These are phyloP conservation scores for Trichoderma simmonsii DNA, from an alignment of 2,329 filamentous ascomycete genomes.

Conservation along the genomic window DNA sequence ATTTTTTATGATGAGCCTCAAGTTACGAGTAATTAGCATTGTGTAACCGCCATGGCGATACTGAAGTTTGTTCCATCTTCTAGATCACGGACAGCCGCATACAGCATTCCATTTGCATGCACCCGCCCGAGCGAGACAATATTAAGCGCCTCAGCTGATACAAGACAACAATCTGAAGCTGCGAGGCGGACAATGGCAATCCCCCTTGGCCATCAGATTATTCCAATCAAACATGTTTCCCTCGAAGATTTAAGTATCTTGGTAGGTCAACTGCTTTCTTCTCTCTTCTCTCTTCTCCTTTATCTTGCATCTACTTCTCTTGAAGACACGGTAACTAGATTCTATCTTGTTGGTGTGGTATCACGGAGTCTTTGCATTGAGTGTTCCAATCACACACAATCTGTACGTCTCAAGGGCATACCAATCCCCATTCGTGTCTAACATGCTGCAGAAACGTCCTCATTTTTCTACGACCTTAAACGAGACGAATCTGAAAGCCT, in stretches of 20 bases:
- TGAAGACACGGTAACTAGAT: background rate
- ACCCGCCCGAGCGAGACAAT: conserved; percentile 1
- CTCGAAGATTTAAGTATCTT: background rate
- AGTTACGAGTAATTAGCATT: background rate
- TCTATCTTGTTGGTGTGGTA: background rate
- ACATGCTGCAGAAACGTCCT: background rate
- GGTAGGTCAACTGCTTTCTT: background rate
- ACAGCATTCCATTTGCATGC: background rate
- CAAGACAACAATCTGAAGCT: background rate
- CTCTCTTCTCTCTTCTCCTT: background rate
- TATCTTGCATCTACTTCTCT: background rate
- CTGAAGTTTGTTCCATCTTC: background rate
- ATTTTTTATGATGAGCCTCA: background rate
- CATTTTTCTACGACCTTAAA: background rate
- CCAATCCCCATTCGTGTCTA: background rate
- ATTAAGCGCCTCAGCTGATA: background rate
- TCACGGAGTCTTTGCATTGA: background rate
- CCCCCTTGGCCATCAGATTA: background rate
- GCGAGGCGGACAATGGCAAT: background rate
- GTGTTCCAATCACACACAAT: background rate
- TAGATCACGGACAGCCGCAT: background rate
- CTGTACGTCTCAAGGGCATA: background rate
- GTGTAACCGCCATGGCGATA: background rate
- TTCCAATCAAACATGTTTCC: background rate
- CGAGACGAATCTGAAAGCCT: background rate